phyloP scores from a whole-genome alignment of 2,329 filamentous ascomycete genomes.

The Zymoseptoria pseudotritici region DNA sequence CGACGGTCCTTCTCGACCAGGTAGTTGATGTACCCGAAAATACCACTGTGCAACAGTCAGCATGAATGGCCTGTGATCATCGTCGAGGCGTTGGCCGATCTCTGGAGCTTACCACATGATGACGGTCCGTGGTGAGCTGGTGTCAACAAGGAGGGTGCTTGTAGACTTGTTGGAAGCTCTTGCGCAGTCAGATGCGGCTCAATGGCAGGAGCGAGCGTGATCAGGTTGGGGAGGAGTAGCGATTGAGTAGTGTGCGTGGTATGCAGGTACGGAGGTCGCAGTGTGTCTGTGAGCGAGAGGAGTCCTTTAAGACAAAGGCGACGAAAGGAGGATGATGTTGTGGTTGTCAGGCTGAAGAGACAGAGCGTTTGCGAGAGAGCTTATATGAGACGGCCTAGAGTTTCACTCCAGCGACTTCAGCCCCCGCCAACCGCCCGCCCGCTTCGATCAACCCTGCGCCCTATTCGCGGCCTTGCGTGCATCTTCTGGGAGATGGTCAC shows the following conservation, averaged over 20 bases:
- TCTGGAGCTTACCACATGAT: conserved; percentile 9
- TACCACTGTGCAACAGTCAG: conserved; percentile 44
- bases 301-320: background rate
- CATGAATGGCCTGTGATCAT: background rate
- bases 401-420: background rate
- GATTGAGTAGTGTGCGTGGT: background rate
- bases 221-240: background rate
- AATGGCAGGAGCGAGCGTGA: background rate
- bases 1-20: conserved; percentile 97
- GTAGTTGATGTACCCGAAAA: conserved; percentile 99
- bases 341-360: background rate
- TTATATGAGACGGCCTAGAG: background rate
- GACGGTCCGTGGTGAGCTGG: conserved; percentile 2
- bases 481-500: background rate
- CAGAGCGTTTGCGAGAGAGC: background rate
- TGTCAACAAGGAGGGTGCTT: conserved; percentile 1
- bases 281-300: background rate
- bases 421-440: background rate
- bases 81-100: background rate
- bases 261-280: background rate
- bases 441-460: background rate
- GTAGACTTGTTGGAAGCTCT: background rate
- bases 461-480: background rate
- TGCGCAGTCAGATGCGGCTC: background rate
- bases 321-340: background rate